Conservation (phyloP, 2,329 filamentous ascomycete species). For the Trichoderma simmonsii region DNA sequence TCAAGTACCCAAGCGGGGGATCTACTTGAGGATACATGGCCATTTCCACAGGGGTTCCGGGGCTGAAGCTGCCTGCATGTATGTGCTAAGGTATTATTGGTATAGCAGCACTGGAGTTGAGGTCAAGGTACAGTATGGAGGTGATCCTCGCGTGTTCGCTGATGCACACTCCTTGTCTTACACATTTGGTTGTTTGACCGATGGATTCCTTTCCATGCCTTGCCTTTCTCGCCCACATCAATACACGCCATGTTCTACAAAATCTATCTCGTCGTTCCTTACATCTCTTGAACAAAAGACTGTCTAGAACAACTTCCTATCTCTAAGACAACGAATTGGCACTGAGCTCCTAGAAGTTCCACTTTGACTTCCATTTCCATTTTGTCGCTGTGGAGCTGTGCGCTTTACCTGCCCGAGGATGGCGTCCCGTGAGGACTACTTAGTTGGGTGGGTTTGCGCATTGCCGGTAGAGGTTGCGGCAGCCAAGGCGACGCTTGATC, state of each 20-base stretch:
- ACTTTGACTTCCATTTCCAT: no score
- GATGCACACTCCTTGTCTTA: not conserved
- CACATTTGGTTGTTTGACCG: not conserved
- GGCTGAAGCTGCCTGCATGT: not conserved
- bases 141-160: not conserved
- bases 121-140: no score
- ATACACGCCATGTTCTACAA: not conserved
- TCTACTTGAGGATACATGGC: not conserved
- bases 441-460: slow-evolving; percentile 8
- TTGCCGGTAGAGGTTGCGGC: slow-evolving; percentile 1
- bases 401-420: not conserved
- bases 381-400: not conserved
- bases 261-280: not conserved
- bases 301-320: not conserved
- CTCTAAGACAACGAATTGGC: not conserved
- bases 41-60: not conserved
- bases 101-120: no score
- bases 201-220: not conserved
- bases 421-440: slow-evolving; percentile 1
- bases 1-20: not conserved
- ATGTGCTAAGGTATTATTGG: not conserved
- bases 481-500: slow-evolving; percentile 5
- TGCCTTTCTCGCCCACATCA: not conserved
- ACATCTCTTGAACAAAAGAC: not conserved
- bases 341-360: not conserved